Evolutionary conservation across 768 basidiomycete genomes (phyloP), one percentile per base, ranked within the genome.

Genomic region (Tephrocybe sp.): DNA sequence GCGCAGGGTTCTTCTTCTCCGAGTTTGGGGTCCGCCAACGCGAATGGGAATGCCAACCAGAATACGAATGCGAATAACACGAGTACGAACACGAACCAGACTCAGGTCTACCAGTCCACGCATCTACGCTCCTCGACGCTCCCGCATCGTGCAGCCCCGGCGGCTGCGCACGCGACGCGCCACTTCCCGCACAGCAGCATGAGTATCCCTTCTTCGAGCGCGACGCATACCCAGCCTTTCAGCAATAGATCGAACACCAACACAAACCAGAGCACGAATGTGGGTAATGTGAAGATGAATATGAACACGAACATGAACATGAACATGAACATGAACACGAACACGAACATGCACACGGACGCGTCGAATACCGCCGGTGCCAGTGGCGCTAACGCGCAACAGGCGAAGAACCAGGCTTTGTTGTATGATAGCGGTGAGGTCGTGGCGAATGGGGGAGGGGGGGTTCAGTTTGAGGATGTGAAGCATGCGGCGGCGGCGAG

Each of bases 161-260:
- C 68, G 55, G 58, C 58, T 48, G 48, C 65, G 51, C 63, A 65
- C 45, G 64, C 62, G 43, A 60, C 66, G 55, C 67, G 77, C 11
- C 78, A 79, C 61, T 72, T 68, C 56, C 75, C 76, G 60, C 76
- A 77, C 55, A 78, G 60, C 51, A 78, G 75, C 55, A 73, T 78
- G 72, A 78, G 75, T 54, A 66, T 76, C 20, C 3, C 38, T 36
- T 12, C 15, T 5, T 7, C 34, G 34, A 36, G n/a, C n/a, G n/a
- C 34, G 34, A 36, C 14, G 11, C 11, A 36, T 7, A 36, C 34
- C 1, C 44, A 34, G 8, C 28, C 28, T 30, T 30, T 30, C 44
- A 11, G 43, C 30, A 26, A 20, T 28, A 45, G 30, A 12, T 28
- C 26, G 15, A 43, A 8, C 53, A 58, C 57, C 48, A 63, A 53